Evolutionary conservation across 805 yeast species (phyloP), one percentile per base, ranked within the genome.

Genomic region (Yamadazyma endophytica): DNA sequence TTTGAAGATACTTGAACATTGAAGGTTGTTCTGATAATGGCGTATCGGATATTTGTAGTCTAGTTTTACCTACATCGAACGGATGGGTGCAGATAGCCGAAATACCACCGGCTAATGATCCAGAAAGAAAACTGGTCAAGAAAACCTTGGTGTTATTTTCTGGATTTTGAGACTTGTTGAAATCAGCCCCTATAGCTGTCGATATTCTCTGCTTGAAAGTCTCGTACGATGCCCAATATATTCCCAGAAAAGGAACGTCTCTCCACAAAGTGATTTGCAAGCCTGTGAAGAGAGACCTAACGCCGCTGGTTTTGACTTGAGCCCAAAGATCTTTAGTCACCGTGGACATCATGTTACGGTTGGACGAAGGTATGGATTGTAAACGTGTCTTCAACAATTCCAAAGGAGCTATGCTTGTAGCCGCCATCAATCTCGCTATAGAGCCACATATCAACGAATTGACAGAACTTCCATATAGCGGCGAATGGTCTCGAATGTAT

Each of bases 241-340:
- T 79, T 1, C 95, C 97, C 40, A 94, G 82, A 54, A 92, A 92
- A 1, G 98, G 98, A 0, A 90, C 97, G 54, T 92, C 98, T 57
- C 98, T 71, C 96, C 96, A 90, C 11, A 92, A 67, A 0, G 98
- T 92, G 23, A 92, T 70, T 24, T 82, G 78, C 14, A 92, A 62
- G 0, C 98, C 98, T 33, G 81, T 79, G 68, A 88, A 92, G 13
- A 92, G 54, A 0, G 87, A 71, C 2, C 60, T 54, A 2, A 73
- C 38, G 0, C 98, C 98, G 9, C 68, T 66, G 1, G 50, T 38
- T 22, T 59, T 53, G 4, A 86, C 60, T 46, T 81, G 78, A 3
- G 52, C 46, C 29, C 51, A 52, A 17, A 81, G 64, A 28, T 84
- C 88, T 16, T 56, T 58, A 31, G 82, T 46, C 17, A 83, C 57